These are phyloP conservation scores for Corinectria fuckeliana DNA, from an alignment of 2,329 filamentous ascomycete species.

Conservation along the genomic window DNA sequence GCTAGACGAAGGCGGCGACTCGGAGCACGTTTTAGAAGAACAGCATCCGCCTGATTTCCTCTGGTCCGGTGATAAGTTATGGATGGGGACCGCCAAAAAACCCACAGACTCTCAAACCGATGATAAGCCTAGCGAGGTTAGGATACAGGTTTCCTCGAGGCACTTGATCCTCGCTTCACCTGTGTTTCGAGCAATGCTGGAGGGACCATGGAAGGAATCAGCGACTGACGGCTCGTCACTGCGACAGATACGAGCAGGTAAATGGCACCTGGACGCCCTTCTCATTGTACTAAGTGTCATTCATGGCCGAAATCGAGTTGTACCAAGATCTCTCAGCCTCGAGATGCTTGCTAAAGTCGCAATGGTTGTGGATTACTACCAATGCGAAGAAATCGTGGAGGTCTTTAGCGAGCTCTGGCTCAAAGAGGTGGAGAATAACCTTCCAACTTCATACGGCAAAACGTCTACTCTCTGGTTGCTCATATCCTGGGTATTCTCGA, in stretches of 20 bases:
- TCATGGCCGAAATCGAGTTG: slow-evolving; percentile 33
- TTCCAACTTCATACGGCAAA: slow-evolving; percentile 3
- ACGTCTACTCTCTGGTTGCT: slow-evolving; percentile 16
- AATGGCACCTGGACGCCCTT: slow-evolving; percentile 40
- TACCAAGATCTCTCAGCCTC: slow-evolving; percentile 28
- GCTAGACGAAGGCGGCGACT: too few relatives aligned
- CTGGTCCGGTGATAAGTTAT: too few relatives aligned
- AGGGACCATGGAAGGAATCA: slow-evolving; percentile 13
- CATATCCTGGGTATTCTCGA: slow-evolving; percentile 26
- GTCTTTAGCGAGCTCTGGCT: slow-evolving; percentile 26
- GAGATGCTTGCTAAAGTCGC: slow-evolving; percentile 38
- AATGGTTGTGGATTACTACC: slow-evolving; percentile 41
- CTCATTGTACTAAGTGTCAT: slow-evolving; percentile 40
- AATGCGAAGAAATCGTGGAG: slow-evolving; percentile 37
- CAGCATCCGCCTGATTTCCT: background rate
- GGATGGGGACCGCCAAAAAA: background rate
- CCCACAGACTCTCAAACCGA: too few relatives aligned
- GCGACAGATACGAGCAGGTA: slow-evolving; percentile 16
- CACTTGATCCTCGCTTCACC: slow-evolving; percentile 26
- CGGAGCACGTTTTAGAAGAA: background rate
- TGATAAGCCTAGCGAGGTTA: background rate
- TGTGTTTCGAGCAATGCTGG: slow-evolving; percentile 23
- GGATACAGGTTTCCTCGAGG: slow-evolving; percentile 11
- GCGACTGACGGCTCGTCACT: slow-evolving; percentile 3
- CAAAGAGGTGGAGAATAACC: accelerated